phyloP scores from a whole-genome alignment of 352 stramenopile genomes.

The Thraustochytrium striatum region DNA sequence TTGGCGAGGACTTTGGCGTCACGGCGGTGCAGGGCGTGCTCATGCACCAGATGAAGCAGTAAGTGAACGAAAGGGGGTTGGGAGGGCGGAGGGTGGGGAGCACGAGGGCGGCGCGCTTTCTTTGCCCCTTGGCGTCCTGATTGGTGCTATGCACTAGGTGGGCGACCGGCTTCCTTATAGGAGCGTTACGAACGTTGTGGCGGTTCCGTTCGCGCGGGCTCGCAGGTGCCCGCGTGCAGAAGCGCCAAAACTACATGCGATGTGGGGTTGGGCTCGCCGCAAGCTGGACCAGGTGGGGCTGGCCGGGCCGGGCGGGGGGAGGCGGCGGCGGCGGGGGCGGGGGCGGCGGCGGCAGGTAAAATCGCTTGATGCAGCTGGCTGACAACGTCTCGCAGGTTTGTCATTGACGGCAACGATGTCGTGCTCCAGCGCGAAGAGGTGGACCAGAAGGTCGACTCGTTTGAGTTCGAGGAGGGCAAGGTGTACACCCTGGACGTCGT shows the following conservation, averaged over 20 bases:
- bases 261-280: no score
- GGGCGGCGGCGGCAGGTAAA: no score
- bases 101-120: not conserved
- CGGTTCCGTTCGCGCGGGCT: no score
- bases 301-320: no score
- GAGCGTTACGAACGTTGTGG: no score
- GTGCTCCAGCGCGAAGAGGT: slow-evolving; percentile 84
- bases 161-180: no score
- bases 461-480: slow-evolving; percentile 90
- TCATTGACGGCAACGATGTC: slow-evolving; percentile 97
- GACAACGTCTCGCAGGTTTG: slow-evolving; percentile 55
- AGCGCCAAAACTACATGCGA: no score
- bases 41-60: slow-evolving; percentile 88
- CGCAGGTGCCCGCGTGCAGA: no score
- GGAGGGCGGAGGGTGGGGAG: not conserved
- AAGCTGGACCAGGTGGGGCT: no score
- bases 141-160: no score
- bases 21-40: slow-evolving; percentile 92
- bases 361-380: no score
- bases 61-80: not conserved
- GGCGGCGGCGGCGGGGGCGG: no score
- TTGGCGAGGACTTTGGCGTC: slow-evolving; percentile 92
- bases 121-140: slow-evolving; percentile 44
- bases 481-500: slow-evolving; percentile 98
- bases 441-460: slow-evolving; percentile 74